Evolutionary conservation across 2,329 filamentous ascomycete species (phyloP).

Genomic region (Pezicula radicicola): DNA sequence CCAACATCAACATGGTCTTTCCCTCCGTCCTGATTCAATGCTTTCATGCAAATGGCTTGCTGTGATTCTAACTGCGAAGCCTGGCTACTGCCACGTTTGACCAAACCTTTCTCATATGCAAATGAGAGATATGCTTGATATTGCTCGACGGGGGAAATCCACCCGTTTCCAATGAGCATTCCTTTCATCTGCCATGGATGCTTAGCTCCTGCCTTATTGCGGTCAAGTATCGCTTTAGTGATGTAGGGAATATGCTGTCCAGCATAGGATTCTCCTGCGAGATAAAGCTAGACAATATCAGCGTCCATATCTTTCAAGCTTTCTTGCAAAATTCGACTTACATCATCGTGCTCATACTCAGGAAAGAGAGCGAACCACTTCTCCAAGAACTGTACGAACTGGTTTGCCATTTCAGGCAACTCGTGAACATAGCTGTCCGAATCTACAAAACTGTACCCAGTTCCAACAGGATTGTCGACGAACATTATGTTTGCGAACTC

Average conservation of each 20-base stretch:
- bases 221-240: conserved; percentile 82
- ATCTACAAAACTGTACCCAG: conserved; percentile 93
- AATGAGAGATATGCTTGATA: conserved; percentile 84
- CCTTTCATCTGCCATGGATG: conserved; percentile 76
- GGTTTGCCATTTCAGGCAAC: conserved; percentile 81
- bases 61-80: conserved; percentile 66
- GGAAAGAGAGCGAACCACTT: conserved; percentile 91
- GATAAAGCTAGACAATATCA: conserved; percentile 66
- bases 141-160: conserved; percentile 89
- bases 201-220: conserved; percentile 64
- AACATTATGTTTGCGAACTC: conserved; percentile 97
- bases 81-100: conserved; percentile 62
- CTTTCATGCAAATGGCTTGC: conserved; percentile 64
- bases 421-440: conserved; percentile 84
- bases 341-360: conserved; percentile 87
- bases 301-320: neutral
- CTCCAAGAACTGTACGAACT: conserved; percentile 86
- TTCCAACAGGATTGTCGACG: conserved; percentile 95
- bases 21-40: conserved; percentile 55
- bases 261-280: conserved; percentile 94
- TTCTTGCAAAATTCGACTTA: conserved; percentile 44
- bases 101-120: conserved; percentile 71
- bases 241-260: conserved; percentile 98
- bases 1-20: conserved; percentile 62
- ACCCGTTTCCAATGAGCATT: conserved; percentile 93